These are phyloP conservation scores for Ajuga chamaepitys DNA, from an alignment of 257 asterid genomes.

Conservation along the genomic window DNA sequence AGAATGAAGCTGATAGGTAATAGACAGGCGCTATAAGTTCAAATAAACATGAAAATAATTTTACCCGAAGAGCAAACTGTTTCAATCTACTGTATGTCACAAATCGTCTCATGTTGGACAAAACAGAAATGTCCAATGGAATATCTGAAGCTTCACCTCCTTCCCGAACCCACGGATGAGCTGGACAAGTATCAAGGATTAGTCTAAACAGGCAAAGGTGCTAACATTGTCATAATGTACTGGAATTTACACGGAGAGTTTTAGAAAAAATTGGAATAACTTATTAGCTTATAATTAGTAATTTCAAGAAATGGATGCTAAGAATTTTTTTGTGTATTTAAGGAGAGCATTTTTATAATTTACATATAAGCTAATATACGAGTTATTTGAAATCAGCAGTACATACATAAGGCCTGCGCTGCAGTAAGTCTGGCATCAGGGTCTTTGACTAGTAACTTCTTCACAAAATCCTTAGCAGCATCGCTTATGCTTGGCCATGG, in stretches of 20 bases:
- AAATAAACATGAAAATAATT: not conserved
- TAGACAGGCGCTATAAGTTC: not conserved
- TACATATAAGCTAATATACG: not conserved
- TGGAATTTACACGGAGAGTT: not conserved
- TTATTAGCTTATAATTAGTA: too few species aligned
- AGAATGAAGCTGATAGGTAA: not conserved
- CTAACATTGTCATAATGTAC: not conserved
- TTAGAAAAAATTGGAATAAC: too few species aligned
- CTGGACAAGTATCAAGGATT: conserved; percentile 37
- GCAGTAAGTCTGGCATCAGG: conserved; percentile 89
- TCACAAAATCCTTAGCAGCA: conserved; percentile 80
- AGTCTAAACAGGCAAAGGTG: not conserved
- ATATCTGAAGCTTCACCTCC: conserved; percentile 99
- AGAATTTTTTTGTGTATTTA: not conserved
- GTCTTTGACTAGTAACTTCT: conserved; percentile 70
- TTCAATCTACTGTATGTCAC: conserved; percentile 84
- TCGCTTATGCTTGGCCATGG: conserved; percentile 73
- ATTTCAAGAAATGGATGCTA: not conserved
- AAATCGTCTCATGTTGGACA: conserved; percentile 86
- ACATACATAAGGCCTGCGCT: conserved; percentile 84
- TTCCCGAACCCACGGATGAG: conserved; percentile 98
- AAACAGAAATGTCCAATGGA: conserved; percentile 89
- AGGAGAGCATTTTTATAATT: not conserved
- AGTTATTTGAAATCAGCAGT: not conserved
- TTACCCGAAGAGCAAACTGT: conserved; percentile 98